Evolutionary conservation across 768 basidiomycete genomes (phyloP).

Genomic region (Paxillus ammoniavirescens): DNA sequence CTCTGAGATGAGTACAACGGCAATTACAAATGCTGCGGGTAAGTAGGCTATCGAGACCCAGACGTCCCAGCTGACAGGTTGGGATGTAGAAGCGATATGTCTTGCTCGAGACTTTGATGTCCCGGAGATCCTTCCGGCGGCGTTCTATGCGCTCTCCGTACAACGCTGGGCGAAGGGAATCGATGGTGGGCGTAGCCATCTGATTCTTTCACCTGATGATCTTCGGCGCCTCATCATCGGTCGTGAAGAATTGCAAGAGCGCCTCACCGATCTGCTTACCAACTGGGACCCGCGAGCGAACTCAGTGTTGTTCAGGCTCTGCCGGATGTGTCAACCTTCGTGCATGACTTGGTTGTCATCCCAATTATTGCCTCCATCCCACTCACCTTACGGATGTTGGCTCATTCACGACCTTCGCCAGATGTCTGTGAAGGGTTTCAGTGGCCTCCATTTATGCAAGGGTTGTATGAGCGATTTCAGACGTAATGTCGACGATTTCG

Average conservation of each 20-base stretch:
- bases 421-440: slow-evolving; percentile 1
- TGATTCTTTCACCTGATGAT: slow-evolving; percentile 27
- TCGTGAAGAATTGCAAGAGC: slow-evolving; percentile 29
- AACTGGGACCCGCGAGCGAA: slow-evolving; percentile 5
- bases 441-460: background rate
- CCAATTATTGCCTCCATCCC: slow-evolving; percentile 5
- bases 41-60: slow-evolving; percentile 1
- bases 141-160: slow-evolving; percentile 39
- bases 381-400: slow-evolving; percentile 17
- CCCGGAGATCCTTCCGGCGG: slow-evolving; percentile 30
- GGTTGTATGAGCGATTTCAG: background rate
- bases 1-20: slow-evolving; percentile 24
- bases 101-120: slow-evolving; percentile 36
- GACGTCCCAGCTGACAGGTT: background rate
- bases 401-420: slow-evolving; percentile 20
- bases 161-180: slow-evolving; percentile 25
- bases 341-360: slow-evolving; percentile 7
- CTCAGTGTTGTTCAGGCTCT: background rate
- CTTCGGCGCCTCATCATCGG: slow-evolving; percentile 32
- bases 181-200: slow-evolving; percentile 30
- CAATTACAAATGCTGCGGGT: slow-evolving; percentile 34
- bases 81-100: slow-evolving; percentile 30
- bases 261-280: slow-evolving; percentile 15
- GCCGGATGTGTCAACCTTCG: background rate
- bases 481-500: background rate